A percentile compares a stretch with the other conserved stretches of the same genome.
Evolutionary conservation across 768 basidiomycete genomes (phyloP).

Genomic region (Neoboletus subvelutipes): DNA sequence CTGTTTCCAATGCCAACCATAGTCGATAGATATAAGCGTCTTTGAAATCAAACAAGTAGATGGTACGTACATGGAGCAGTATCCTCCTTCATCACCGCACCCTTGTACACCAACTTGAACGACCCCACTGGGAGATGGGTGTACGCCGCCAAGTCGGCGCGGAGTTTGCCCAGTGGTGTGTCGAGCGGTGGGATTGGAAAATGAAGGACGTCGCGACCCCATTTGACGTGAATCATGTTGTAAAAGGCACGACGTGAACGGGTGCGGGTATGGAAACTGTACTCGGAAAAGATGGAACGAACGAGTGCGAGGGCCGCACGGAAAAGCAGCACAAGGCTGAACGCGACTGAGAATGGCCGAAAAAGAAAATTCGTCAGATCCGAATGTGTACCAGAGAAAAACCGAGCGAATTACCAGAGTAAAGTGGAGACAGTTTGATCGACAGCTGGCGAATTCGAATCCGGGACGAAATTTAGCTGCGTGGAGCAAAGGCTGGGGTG

Average conservation of each 20-base stretch:
- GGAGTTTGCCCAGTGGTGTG: constrained; percentile 58
- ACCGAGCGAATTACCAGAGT: constrained; percentile 20
- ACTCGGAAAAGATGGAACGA: constrained; percentile 5
- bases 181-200: constrained; percentile 56
- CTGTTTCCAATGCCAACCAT: constrained; percentile 31
- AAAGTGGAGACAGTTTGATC: constrained; percentile 31
- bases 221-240: constrained; percentile 47
- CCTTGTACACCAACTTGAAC: constrained; percentile 88
- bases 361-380: constrained; percentile 2
- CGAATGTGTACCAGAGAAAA: not conserved
- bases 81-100: constrained; percentile 89
- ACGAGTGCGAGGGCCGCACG: constrained; percentile 26
- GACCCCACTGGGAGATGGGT: constrained; percentile 66
- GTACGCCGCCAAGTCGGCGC: constrained; percentile 63
- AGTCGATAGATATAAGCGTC: not conserved
- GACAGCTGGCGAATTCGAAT: constrained; percentile 9
- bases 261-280: not conserved
- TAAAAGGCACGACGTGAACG: constrained; percentile 13
- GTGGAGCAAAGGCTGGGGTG: not conserved
- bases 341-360: constrained; percentile 15
- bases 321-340: constrained; percentile 37
- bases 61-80: constrained; percentile 52
- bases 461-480: not conserved
- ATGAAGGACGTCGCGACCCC: constrained; percentile 50
- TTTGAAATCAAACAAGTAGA: constrained; percentile 19